A percentile compares a stretch with the other conserved stretches of the same genome.
These are phyloP conservation scores for Mycosphaerella arachidis DNA, from an alignment of 2,329 filamentous ascomycete species.

Conservation along the genomic window DNA sequence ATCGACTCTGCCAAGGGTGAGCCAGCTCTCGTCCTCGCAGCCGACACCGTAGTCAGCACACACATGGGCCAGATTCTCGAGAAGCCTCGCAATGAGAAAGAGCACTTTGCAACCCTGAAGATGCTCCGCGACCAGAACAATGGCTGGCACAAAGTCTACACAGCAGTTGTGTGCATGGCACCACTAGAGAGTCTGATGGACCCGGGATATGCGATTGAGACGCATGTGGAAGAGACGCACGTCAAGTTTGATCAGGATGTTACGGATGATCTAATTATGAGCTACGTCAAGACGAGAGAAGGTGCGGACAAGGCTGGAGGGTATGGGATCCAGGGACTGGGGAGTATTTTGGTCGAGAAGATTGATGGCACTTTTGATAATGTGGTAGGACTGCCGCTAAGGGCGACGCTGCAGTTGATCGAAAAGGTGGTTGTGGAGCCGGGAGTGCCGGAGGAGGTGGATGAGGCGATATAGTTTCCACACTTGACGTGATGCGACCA, in stretches of 20 bases:
- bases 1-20: slow-evolving; percentile 56
- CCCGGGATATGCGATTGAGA: slow-evolving; percentile 80
- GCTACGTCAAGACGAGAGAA: slow-evolving; percentile 78
- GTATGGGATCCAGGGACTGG: slow-evolving; percentile 88
- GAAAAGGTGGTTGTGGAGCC: slow-evolving; percentile 74
- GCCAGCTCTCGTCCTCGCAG: slow-evolving; percentile 19
- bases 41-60: slow-evolving; percentile 63
- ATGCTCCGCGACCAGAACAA: slow-evolving; percentile 65
- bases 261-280: slow-evolving; percentile 76
- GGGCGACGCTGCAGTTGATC: slow-evolving; percentile 72
- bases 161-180: slow-evolving; percentile 76
- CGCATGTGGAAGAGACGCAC: slow-evolving; percentile 80
- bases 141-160: slow-evolving; percentile 73
- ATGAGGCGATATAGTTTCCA: slow-evolving; percentile 7
- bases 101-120: slow-evolving; percentile 81
- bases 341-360: slow-evolving; percentile 78
- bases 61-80: slow-evolving; percentile 75
- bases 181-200: slow-evolving; percentile 74
- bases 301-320: slow-evolving; percentile 95
- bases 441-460: slow-evolving; percentile 58
- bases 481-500: neutral
- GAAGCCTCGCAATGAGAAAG: slow-evolving; percentile 76
- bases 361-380: slow-evolving; percentile 92
- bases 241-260: slow-evolving; percentile 74
- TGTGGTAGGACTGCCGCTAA: slow-evolving; percentile 83